Evolutionary conservation across 2,329 filamentous ascomycete genomes (phyloP), one percentile per base, ranked within the genome.

Genomic region (Colletotrichum orchidophilum): DNA sequence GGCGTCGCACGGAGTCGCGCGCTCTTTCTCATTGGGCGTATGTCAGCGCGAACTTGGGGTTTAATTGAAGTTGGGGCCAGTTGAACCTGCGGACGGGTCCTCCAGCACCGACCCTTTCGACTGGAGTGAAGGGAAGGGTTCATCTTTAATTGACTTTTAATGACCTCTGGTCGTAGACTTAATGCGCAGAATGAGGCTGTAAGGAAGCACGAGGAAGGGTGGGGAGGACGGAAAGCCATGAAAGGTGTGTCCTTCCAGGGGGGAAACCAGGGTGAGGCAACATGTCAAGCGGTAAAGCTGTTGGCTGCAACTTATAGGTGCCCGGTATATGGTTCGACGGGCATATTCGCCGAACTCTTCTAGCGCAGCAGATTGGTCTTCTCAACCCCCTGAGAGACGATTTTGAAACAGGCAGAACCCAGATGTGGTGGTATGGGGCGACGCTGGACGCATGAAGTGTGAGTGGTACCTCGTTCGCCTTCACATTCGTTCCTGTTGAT

Each of bases 281-380:
- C n/a, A 11, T 9, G 29, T 29, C 5, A 7, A 31, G 12, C 33
- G 33, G 29, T 24, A 52, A 29, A n/a, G n/a, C 58, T 33, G 42
- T 50, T 52, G 59, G 42, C 50, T 42, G 18, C 26, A 33, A 35
- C 39, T 46, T 63, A 68, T 71, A 71, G 53, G 33, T 29, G 59
- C 39, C 42, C 52, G 53, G 68, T 58, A 63, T 71, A 71, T 68
- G 68, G 68, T 71, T 71, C 68, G 68, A 54, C 68, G 64, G 68
- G 26, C 24, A 71, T 53, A 50, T 71, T 50, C 29, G 13, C 53
- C 35, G 15, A 39, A 52, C 24, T 59, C 58, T 49, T 18, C 26
- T 63, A 13, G 26, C 15, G n/a, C 58, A 46, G 58, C 57, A 35
- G 58, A 15, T 21, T 33, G 42, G 50, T 21, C 12, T 9, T 42